Conservation (phyloP, 805 yeast species). For the Isabelozyma rhagii region DNA sequence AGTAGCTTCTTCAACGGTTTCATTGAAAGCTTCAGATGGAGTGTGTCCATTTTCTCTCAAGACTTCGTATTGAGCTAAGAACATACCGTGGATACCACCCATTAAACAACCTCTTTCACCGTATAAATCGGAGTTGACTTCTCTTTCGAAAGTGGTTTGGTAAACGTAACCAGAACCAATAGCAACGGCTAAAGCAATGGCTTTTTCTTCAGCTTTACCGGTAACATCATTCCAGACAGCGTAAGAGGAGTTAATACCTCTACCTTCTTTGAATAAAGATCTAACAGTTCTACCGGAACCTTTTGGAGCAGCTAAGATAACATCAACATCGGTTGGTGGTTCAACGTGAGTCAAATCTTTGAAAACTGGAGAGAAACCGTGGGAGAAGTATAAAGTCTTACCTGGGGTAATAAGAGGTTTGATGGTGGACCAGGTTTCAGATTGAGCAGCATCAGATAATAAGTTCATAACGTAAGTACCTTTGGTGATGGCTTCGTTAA, state of each 20-base stretch:
- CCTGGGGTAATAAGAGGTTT: slow-evolving; percentile 93
- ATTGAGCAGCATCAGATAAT: slow-evolving; percentile 98
- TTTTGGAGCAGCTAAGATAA: slow-evolving; percentile 98
- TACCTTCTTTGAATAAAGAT: slow-evolving; percentile 98
- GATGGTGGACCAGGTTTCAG: slow-evolving; percentile 90
- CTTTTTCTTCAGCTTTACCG: slow-evolving; percentile 99
- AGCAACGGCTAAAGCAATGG: slow-evolving; percentile 97
- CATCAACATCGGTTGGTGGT: slow-evolving; percentile 92
- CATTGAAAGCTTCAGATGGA: slow-evolving; percentile 99
- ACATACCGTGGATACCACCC: slow-evolving; percentile 99
- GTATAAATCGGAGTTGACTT: slow-evolving; percentile 97
- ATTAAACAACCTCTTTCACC: slow-evolving; percentile 99
- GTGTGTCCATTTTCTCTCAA: slow-evolving; percentile 99
- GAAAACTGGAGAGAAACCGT: slow-evolving; percentile 99
- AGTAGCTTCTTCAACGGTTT: slow-evolving; percentile 99
- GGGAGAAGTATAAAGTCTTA: slow-evolving; percentile 97
- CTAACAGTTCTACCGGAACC: slow-evolving; percentile 99
- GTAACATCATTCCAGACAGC: slow-evolving; percentile 99
- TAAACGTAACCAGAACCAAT: slow-evolving; percentile 99
- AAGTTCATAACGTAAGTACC: slow-evolving; percentile 98
- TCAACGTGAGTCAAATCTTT: slow-evolving; percentile 95
- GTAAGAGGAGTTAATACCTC: slow-evolving; percentile 99
- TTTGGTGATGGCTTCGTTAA: slow-evolving; percentile 84
- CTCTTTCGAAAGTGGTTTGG: slow-evolving; percentile 99
- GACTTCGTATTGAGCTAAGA: slow-evolving; percentile 99